Conservation (phyloP, 768 basidiomycete species). For the Mycena kentingensis region DNA sequence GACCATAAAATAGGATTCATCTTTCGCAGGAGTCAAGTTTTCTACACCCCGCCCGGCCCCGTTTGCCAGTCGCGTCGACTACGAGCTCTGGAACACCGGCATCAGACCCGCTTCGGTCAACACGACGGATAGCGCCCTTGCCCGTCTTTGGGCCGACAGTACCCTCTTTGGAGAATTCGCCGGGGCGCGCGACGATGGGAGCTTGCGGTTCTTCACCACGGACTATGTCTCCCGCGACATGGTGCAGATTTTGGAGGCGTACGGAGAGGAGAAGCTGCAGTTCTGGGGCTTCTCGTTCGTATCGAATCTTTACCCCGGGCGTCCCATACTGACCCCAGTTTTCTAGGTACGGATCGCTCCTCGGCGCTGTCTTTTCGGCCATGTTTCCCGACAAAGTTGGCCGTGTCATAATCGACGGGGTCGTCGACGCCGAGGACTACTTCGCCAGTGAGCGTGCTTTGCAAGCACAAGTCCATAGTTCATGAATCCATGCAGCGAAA, state of each 20-base stretch:
- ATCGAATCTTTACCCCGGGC: not conserved
- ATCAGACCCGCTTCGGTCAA: not conserved
- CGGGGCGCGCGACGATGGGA: slow-evolving; percentile 13
- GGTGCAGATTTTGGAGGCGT: slow-evolving; percentile 19
- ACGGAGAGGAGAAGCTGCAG: slow-evolving; percentile 18
- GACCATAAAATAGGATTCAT: not conserved
- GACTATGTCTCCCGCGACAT: slow-evolving; percentile 24
- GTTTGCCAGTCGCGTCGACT: slow-evolving; percentile 14
- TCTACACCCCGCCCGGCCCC: slow-evolving; percentile 20
- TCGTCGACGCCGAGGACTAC: slow-evolving; percentile 13
- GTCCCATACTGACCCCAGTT: not conserved
- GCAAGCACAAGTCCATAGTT: not conserved
- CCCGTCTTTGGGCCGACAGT: slow-evolving; percentile 9
- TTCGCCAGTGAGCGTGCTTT: slow-evolving; percentile 6
- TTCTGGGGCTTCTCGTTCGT: slow-evolving; percentile 22
- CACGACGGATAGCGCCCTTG: slow-evolving; percentile 5
- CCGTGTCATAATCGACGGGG: slow-evolving; percentile 19
- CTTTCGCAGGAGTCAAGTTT: not conserved
- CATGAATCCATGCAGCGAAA: slow-evolving; percentile 1
- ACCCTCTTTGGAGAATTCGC: slow-evolving; percentile 11
- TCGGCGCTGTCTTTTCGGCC: slow-evolving; percentile 22
- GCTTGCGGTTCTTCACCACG: slow-evolving; percentile 15
- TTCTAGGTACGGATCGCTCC: slow-evolving; percentile 13
- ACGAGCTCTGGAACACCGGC: slow-evolving; percentile 2
- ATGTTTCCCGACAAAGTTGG: slow-evolving; percentile 23